These are phyloP conservation scores for Apiospora aurea DNA, from an alignment of 2,329 filamentous ascomycete species.

Conservation along the genomic window DNA sequence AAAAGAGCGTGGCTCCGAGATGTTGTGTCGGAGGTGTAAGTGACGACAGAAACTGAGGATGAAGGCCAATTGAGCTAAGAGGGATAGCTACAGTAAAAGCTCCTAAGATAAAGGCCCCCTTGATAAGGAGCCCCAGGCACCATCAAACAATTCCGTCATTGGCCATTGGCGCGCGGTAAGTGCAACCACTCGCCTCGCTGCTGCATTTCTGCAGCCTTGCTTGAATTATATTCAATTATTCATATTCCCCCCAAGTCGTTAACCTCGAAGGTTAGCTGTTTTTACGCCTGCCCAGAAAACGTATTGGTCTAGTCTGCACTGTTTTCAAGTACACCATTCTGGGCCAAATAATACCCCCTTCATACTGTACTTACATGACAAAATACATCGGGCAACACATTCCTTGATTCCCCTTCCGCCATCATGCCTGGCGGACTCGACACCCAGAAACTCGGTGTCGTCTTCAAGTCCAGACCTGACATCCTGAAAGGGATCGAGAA, in stretches of 20 bases:
- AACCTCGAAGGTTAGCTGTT: not conserved
- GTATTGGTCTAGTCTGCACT: not conserved
- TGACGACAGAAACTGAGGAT: not conserved
- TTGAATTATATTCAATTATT: not conserved
- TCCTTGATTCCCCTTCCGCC: constrained; percentile 9
- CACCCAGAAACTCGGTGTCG: constrained; percentile 54
- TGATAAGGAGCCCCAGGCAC: constrained; percentile 9
- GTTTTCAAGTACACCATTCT: not conserved
- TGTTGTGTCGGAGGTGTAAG: not conserved
- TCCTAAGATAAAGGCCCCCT: not conserved
- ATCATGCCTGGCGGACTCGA: constrained; percentile 56
- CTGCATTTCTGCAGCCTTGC: constrained; percentile 12
- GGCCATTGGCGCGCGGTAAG: constrained; percentile 16
- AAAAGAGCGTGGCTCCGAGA: not conserved
- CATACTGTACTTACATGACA: not conserved
- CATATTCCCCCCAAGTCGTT: not conserved
- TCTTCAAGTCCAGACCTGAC: constrained; percentile 64
- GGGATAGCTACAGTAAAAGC: not conserved
- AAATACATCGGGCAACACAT: not conserved
- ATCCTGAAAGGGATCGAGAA: constrained; percentile 60
- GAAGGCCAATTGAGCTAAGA: not conserved
- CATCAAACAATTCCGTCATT: constrained; percentile 12
- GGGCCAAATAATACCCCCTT: not conserved
- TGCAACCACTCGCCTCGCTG: not conserved
- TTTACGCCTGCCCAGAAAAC: not conserved